phyloP scores from a whole-genome alignment of 768 basidiomycete genomes.

The Phaffia australis region DNA sequence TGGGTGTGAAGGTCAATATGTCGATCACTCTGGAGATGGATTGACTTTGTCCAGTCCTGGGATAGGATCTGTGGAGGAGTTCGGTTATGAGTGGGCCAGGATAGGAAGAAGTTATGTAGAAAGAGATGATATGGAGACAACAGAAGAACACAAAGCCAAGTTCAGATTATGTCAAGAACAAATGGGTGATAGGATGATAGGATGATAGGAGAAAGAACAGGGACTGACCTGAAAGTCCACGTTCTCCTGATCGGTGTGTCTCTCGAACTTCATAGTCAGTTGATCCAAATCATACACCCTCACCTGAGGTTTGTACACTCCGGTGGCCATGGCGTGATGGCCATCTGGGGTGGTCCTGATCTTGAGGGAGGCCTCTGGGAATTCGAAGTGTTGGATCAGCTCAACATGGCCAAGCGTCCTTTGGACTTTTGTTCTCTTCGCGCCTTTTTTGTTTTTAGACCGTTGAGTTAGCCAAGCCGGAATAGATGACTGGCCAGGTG shows the following conservation, averaged over 20 bases:
- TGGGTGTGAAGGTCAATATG: conserved; percentile 90
- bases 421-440: conserved; percentile 24
- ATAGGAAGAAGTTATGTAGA: neutral
- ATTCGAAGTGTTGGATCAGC: conserved; percentile 90
- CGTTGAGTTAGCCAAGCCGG: conserved; percentile 25
- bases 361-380: conserved; percentile 88
- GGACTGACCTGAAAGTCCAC: conserved; percentile 92
- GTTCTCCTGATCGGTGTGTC: conserved; percentile 92
- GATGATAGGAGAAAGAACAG: conserved; percentile 33
- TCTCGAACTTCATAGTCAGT: conserved; percentile 84
- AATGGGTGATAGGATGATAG: neutral
- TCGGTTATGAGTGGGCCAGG: neutral
- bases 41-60: conserved; percentile 97
- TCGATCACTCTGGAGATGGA: conserved; percentile 93
- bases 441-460: conserved; percentile 25
- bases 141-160: conserved; percentile 7
- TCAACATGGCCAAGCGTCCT: conserved; percentile 55
- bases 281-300: conserved; percentile 90
- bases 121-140: neutral
- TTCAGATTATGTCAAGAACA: neutral
- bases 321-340: conserved; percentile 83
- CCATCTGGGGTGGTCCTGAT: conserved; percentile 86
- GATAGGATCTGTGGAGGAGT: conserved; percentile 60
- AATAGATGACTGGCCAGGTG: conserved; percentile 23
- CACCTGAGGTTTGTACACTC: conserved; percentile 96